A percentile compares a stretch with the other conserved stretches of the same genome.
Conservation (phyloP, 2,329 filamentous ascomycete genomes). For the Tolypocladium endophyticum region DNA sequence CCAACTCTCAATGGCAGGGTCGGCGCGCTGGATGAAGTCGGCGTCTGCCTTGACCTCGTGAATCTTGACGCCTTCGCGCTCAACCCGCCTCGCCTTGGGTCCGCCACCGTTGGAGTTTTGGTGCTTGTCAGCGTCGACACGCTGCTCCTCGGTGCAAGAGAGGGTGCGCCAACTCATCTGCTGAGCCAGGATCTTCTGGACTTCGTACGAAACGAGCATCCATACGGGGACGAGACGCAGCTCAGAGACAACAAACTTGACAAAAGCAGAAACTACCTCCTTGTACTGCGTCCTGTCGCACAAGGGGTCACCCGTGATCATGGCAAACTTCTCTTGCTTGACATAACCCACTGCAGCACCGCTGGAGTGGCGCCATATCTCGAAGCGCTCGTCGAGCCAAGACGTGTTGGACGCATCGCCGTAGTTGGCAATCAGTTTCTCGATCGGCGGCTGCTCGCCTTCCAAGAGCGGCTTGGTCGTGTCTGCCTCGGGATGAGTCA, state of each 20-base stretch:
- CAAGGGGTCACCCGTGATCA: slow-evolving; percentile 79
- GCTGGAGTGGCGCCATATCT: slow-evolving; percentile 77
- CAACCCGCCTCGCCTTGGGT: slow-evolving; percentile 69
- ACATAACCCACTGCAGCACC: slow-evolving; percentile 83
- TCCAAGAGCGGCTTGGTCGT: slow-evolving; percentile 43
- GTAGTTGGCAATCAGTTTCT: slow-evolving; percentile 89
- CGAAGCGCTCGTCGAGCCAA: slow-evolving; percentile 82
- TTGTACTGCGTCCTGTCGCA: slow-evolving; percentile 71
- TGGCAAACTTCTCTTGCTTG: slow-evolving; percentile 63
- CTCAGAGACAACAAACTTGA: slow-evolving; percentile 64
- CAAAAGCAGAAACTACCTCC: slow-evolving; percentile 62
- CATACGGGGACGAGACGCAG: slow-evolving; percentile 67
- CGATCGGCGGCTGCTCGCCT: slow-evolving; percentile 59
- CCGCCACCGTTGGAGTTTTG: slow-evolving; percentile 47
- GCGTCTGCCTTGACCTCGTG: slow-evolving; percentile 60
- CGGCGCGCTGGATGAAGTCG: slow-evolving; percentile 58
- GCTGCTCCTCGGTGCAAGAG: slow-evolving; percentile 81
- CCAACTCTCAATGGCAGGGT: slow-evolving; percentile 71
- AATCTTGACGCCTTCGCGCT: slow-evolving; percentile 76
- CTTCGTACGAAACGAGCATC: slow-evolving; percentile 72
- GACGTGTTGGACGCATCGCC: slow-evolving; percentile 90
- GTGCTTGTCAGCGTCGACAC: slow-evolving; percentile 65
- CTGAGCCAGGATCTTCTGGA: slow-evolving; percentile 69
- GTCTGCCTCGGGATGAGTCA: slow-evolving; percentile 83
- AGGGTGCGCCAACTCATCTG: slow-evolving; percentile 82